These are phyloP conservation scores for Arthrobotrys pseudoclavata DNA, from an alignment of 2,329 filamentous ascomycete species.

Conservation along the genomic window DNA sequence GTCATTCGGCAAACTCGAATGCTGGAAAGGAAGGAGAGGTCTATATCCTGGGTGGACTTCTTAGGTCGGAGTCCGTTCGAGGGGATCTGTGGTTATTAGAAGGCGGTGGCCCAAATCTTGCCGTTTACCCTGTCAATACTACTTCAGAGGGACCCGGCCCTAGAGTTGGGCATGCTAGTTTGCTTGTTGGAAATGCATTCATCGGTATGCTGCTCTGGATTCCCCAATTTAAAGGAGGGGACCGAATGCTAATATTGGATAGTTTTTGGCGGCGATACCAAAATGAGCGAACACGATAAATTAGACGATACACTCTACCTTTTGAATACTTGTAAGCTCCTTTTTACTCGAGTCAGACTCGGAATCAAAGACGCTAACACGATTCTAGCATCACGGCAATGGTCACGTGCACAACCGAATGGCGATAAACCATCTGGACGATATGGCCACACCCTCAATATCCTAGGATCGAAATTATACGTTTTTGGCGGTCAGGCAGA, in stretches of 20 bases:
- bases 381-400: conserved; percentile 87
- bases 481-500: conserved; percentile 98
- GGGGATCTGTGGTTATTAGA: conserved; percentile 99
- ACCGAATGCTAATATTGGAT: conserved; percentile 16
- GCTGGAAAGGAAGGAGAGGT: conserved; percentile 97
- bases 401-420: conserved; percentile 92
- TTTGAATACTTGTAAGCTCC: conserved; percentile 91
- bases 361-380: conserved; percentile 21
- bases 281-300: conserved; percentile 90
- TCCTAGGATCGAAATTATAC: conserved; percentile 95
- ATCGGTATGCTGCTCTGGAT: conserved; percentile 70
- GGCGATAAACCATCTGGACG: conserved; percentile 87
- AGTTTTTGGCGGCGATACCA: conserved; percentile 97
- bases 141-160: conserved; percentile 95
- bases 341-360: conserved; percentile 63
- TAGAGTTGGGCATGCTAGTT: conserved; percentile 90
- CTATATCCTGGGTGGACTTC: conserved; percentile 96
- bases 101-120: conserved; percentile 82
- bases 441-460: conserved; percentile 96
- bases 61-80: conserved; percentile 94
- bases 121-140: conserved; percentile 91
- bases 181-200: conserved; percentile 97
- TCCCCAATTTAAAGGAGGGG: not conserved
- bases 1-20: conserved; percentile 91
- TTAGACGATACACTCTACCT: conserved; percentile 96